phyloP scores from a whole-genome alignment of 345 rosid genomes.

The Brassica carinata region DNA sequence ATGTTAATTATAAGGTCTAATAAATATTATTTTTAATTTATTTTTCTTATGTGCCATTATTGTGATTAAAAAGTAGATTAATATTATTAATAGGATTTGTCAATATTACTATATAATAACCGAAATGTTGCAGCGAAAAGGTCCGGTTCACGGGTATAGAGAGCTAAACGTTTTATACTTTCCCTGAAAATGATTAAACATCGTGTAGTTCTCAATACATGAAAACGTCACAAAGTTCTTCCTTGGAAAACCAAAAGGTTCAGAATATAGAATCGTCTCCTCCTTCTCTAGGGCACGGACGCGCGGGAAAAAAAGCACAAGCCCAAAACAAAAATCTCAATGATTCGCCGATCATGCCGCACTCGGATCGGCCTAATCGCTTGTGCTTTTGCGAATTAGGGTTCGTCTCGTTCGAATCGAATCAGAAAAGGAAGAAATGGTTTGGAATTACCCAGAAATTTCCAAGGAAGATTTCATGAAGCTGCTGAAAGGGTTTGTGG shows the following conservation, averaged over 20 bases:
- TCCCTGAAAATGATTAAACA: not conserved
- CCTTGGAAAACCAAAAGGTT: slow-evolving; percentile 1
- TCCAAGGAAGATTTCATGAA: slow-evolving; percentile 59
- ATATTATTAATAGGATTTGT: too few species aligned
- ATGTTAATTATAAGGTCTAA: too few species aligned
- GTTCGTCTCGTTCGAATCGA: not conserved
- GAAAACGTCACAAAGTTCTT: slow-evolving; percentile 20
- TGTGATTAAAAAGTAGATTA: not conserved
- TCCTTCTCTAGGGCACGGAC: slow-evolving; percentile 18
- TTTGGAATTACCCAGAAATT: slow-evolving; percentile 67
- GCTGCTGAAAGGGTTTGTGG: slow-evolving; percentile 73
- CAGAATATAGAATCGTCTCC: not conserved
- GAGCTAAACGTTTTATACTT: not conserved
- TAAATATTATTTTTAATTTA: too few species aligned
- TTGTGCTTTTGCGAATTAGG: slow-evolving; percentile 12
- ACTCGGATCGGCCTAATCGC: not conserved
- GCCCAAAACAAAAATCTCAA: not conserved
- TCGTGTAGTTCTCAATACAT: not conserved
- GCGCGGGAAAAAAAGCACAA: slow-evolving; percentile 34
- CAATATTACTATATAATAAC: not conserved
- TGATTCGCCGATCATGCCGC: slow-evolving; percentile 8
- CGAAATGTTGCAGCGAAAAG: not conserved
- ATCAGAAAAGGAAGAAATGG: slow-evolving; percentile 42
- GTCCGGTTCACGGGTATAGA: not conserved
- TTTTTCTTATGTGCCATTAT: not conserved